Evolutionary conservation across 169 alveolate species (phyloP), one percentile per base, ranked within the genome.

Genomic region (Pseudocohnilembus persalinus): DNA sequence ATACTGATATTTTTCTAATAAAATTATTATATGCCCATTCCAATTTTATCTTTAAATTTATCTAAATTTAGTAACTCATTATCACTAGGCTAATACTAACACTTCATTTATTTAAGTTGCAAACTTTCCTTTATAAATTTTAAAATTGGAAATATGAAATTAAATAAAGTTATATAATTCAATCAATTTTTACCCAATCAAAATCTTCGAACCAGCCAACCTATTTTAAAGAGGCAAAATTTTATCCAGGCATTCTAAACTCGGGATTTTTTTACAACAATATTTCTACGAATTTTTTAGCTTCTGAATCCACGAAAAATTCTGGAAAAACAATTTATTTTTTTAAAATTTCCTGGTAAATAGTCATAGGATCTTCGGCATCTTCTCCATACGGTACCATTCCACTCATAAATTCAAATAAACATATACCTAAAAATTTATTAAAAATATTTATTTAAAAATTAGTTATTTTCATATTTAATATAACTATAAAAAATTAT

Each of bases 371-470:
- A 88, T 98, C 99, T 29, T 96, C 98, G 26, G 97, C 98, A 88
- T 96, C 99, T 83, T 93, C 97, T 26, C 99, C 99, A 88, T 98
- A 99, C 27, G 99, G 99, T 29, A 98, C 96, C 29, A 96, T 96
- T 0, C 99, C 99, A 87, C 99, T 97, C 83, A 99, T 89, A 88
- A 99, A 98, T 85, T 98, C 99, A 91, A 96, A 99, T 1, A 99
- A 94, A 81, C 99, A 96, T 16, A 98, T 96, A 20, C 99, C 99
- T 83, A 20, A 49, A 49, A 49, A 49, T 4, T 49, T 49, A 49
- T 49, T 11, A 20, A 49, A 49, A 98, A 11, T 20, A 49, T 11
- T 11, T 11, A 49, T 49, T 49, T n/a, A n/a, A n/a, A n/a, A n/a
- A n/a, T n/a, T n/a, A n/a, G n/a, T n/a, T n/a, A n/a, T n/a, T n/a